phyloP scores from a whole-genome alignment of 345 rosid species.

The Psidium guajava region DNA sequence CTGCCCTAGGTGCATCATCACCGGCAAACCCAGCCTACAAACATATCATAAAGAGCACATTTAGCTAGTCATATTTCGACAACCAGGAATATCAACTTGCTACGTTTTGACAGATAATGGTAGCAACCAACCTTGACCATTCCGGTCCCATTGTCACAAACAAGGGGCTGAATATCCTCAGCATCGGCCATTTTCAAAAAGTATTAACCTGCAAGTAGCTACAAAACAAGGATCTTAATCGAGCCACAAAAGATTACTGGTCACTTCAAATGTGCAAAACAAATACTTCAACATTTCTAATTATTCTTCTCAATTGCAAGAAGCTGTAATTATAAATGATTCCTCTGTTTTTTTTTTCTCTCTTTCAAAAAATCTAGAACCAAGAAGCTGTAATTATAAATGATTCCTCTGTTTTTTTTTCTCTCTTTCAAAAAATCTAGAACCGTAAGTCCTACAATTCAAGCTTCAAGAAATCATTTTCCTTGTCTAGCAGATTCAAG shows the following conservation, averaged over 20 bases:
- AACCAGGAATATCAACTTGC: background rate
- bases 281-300: background rate
- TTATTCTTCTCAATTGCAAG: background rate
- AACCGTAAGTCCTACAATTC: background rate
- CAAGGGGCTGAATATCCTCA: conserved; percentile 84
- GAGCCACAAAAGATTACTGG: background rate
- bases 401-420: background rate
- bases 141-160: conserved; percentile 72
- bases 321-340: background rate
- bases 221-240: background rate
- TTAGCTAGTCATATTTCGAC: background rate
- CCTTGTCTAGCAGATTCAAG: background rate
- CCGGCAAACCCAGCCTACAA: conserved; percentile 67
- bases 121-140: conserved; percentile 53
- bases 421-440: background rate
- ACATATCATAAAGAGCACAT: background rate
- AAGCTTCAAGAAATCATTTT: background rate
- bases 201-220: background rate
- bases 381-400: background rate
- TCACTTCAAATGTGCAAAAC: background rate
- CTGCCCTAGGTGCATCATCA: conserved; percentile 65
- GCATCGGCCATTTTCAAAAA: conserved; percentile 71
- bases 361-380: background rate
- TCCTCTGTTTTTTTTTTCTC: background rate
- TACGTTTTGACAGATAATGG: background rate